Conservation (phyloP, 305 asterid genomes). For the Solanum hybrid region DNA sequence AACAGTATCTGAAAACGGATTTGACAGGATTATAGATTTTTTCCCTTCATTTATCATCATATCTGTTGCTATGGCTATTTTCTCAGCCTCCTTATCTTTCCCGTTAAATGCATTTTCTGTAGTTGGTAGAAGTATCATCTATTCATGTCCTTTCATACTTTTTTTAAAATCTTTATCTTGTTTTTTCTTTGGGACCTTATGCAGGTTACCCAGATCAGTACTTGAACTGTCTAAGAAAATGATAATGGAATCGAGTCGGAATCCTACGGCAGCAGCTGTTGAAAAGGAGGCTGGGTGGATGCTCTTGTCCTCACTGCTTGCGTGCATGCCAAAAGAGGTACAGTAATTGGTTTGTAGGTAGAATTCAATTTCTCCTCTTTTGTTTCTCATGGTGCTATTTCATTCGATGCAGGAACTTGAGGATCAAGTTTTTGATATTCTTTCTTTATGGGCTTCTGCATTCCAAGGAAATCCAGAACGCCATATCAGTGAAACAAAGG, state of each 20-base stretch:
- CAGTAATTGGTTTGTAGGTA: background rate
- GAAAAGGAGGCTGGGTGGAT: constrained; percentile 98
- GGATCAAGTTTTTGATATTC: constrained; percentile 91
- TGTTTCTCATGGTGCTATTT: constrained; percentile 5
- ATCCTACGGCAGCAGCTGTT: constrained; percentile 58
- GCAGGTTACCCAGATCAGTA: constrained; percentile 78
- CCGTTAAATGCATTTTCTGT: background rate
- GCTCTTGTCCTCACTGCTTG: constrained; percentile 81
- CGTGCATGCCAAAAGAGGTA: constrained; percentile 88
- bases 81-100: background rate
- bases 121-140: background rate
- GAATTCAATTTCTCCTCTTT: background rate
- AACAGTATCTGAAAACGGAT: background rate
- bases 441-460: constrained; percentile 82
- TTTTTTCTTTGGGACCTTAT: constrained; percentile 11
- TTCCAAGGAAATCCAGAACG: constrained; percentile 56
- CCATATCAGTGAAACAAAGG: constrained; percentile 38
- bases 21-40: background rate
- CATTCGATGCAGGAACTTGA: constrained; percentile 71
- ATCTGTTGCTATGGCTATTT: background rate
- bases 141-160: background rate
- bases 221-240: constrained; percentile 85
- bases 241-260: constrained; percentile 69
- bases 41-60: background rate
- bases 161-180: background rate